phyloP scores from a whole-genome alignment of 2,329 filamentous ascomycete genomes.

The Calonectria pseudoturangicola region DNA sequence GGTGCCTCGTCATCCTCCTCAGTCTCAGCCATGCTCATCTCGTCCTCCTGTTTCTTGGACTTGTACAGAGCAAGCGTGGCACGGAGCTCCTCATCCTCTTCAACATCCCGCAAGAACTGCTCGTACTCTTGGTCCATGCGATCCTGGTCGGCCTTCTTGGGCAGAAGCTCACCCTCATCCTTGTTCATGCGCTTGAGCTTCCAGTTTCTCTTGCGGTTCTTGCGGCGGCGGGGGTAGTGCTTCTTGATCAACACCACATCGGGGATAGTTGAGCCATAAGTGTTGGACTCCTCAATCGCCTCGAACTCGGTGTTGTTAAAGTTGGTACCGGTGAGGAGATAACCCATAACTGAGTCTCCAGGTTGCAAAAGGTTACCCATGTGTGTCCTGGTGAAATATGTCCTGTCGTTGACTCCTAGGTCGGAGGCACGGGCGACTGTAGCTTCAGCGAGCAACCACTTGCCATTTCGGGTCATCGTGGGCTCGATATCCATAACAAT shows the following conservation, averaged over 20 bases:
- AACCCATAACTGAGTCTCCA: constrained; percentile 96
- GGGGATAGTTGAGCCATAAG: constrained; percentile 86
- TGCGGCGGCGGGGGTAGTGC: constrained; percentile 90
- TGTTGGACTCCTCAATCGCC: constrained; percentile 84
- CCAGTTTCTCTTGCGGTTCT: constrained; percentile 89
- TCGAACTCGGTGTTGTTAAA: constrained; percentile 94
- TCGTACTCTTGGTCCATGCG: constrained; percentile 96
- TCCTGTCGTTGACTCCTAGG: constrained; percentile 88
- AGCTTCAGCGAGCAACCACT: constrained; percentile 89
- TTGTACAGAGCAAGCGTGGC: constrained; percentile 92
- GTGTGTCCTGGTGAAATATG: constrained; percentile 93
- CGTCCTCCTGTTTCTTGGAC: constrained; percentile 75
- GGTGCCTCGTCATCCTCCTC: constrained; percentile 80
- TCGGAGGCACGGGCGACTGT: constrained; percentile 92
- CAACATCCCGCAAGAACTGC: constrained; percentile 96
- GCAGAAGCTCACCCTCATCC: constrained; percentile 91
- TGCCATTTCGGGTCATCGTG: constrained; percentile 83
- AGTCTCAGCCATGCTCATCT: constrained; percentile 81
- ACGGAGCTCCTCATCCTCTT: constrained; percentile 93
- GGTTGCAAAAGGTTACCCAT: constrained; percentile 89
- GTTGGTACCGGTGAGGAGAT: constrained; percentile 90
- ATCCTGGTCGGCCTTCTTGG: constrained; percentile 91
- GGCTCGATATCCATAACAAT: constrained; percentile 96
- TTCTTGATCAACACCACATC: constrained; percentile 99
- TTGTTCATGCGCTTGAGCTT: constrained; percentile 93